Evolutionary conservation across 768 basidiomycete species (phyloP), one percentile per base, ranked within the genome.

Genomic region (Scleroderma citrinum): DNA sequence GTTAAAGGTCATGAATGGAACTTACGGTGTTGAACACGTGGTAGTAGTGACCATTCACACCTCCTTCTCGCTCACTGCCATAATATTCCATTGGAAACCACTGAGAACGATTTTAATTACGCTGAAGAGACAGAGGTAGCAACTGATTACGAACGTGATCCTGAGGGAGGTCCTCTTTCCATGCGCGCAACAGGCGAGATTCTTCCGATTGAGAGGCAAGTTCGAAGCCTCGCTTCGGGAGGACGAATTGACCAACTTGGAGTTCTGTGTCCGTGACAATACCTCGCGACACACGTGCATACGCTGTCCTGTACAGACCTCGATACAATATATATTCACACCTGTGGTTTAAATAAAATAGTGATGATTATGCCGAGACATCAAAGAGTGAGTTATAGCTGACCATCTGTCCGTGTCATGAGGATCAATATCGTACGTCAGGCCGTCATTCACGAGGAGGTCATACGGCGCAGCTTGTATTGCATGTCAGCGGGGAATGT

Each of bases 321-420:
- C 91, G 79, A 62, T 90, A 94, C 21, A 90, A 69, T 44, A 95
- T 90, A 60, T 94, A 94, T 71, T 94, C 88, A 69, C 92, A 95
- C 87, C 88, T 85, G 50, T 14, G 6, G 41, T 37, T 2, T 6
- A 23, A 20, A 7, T 1, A 7, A 2, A 14, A 39, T 54, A 39
- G 46, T 29, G 5, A 29, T 29, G 34, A 31, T 30, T n/a, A 8
- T 0, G n/a, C 2, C 14, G 17, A 34, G 6, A 10, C 13, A 2
- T 29, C 8, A 1, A n/a, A 17, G 44, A 41, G 14, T 3, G 13
- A 47, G 39, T 40, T 10, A 38, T 16, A 14, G 56, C 72, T 48
- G 54, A 83, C 87, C 87, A 90, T 40, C 87, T 72, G 56, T 87
- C 85, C 56, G 52, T 57, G 63, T 91, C 87, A 5, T 83, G 74